phyloP scores from a whole-genome alignment of 371 early-diverging fungal genomes.

The Mucor indicus region DNA sequence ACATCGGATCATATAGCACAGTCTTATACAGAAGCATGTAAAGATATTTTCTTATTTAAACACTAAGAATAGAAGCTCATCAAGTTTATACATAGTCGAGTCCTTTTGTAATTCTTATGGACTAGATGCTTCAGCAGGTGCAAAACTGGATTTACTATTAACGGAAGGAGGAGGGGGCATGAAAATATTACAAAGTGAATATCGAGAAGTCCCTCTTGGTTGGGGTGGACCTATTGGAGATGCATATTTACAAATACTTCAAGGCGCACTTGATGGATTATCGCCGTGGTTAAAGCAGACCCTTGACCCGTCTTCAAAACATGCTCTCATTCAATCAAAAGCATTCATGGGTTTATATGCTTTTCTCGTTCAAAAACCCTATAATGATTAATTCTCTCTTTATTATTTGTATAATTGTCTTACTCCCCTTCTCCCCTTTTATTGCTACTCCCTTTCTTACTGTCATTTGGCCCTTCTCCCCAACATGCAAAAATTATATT shows the following conservation, averaged over 20 bases:
- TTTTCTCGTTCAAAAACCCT: slow-evolving; percentile 29
- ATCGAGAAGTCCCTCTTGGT: slow-evolving; percentile 34
- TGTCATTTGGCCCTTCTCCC: no score
- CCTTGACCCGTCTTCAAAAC: slow-evolving; percentile 11
- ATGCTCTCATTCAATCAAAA: slow-evolving; percentile 23
- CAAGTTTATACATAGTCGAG: slow-evolving; percentile 16
- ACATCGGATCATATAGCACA: slow-evolving; percentile 5
- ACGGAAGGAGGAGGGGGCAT: slow-evolving; percentile 11
- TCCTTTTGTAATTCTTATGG: slow-evolving; percentile 23
- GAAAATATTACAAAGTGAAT: slow-evolving; percentile 32
- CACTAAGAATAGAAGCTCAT: neutral
- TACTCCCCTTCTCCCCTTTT: neutral
- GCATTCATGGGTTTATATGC: slow-evolving; percentile 33
- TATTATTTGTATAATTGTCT: no score
- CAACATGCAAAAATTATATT: no score
- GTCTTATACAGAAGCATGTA: slow-evolving; percentile 20
- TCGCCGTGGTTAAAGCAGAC: slow-evolving; percentile 93
- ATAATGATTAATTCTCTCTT: neutral
- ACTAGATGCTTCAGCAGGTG: slow-evolving; percentile 26
- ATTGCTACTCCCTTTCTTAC: no score
- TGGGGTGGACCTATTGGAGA: slow-evolving; percentile 40
- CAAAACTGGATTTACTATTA: slow-evolving; percentile 28
- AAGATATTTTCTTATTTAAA: neutral
- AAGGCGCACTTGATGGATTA: slow-evolving; percentile 76
- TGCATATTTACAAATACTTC: slow-evolving; percentile 24